phyloP scores from a whole-genome alignment of 1,284 basidiomycete genomes.

The Boletus semigastroideus region DNA sequence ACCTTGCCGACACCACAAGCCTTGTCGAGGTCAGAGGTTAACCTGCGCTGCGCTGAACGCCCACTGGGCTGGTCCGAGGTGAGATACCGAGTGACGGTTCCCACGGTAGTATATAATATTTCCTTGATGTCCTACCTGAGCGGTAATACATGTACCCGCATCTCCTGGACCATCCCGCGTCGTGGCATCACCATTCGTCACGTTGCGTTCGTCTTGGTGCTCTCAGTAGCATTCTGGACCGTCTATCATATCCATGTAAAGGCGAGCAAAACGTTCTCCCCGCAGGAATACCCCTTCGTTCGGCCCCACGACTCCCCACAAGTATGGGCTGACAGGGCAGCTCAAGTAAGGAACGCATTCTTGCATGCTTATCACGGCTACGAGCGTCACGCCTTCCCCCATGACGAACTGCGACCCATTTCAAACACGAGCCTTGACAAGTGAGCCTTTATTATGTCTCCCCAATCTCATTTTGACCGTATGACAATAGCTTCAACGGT shows the following conservation, averaged over 20 bases:
- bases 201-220: conserved; percentile 24
- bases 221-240: conserved; percentile 24
- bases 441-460: conserved; percentile 37
- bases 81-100: background rate
- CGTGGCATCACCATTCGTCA: conserved; percentile 31
- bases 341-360: conserved; percentile 59
- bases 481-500: conserved; percentile 60
- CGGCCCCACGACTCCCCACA: conserved; percentile 29
- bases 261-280: conserved; percentile 3
- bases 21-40: no score
- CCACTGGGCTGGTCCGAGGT: no score
- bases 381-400: conserved; percentile 52
- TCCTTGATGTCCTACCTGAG: background rate
- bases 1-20: conserved; percentile 12
- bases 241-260: conserved; percentile 10
- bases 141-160: conserved; percentile 1
- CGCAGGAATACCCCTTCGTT: conserved; percentile 15
- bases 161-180: conserved; percentile 4
- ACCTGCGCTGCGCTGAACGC: no score
- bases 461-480: background rate
- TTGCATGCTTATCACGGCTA: conserved; percentile 65
- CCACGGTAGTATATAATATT: background rate
- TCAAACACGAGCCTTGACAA: conserved; percentile 47
- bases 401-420: conserved; percentile 62
- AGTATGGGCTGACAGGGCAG: conserved; percentile 55